Evolutionary conservation across 352 stramenopile genomes (phyloP), one percentile per base, ranked within the genome.

Genomic region (Phytopythium boreale): DNA sequence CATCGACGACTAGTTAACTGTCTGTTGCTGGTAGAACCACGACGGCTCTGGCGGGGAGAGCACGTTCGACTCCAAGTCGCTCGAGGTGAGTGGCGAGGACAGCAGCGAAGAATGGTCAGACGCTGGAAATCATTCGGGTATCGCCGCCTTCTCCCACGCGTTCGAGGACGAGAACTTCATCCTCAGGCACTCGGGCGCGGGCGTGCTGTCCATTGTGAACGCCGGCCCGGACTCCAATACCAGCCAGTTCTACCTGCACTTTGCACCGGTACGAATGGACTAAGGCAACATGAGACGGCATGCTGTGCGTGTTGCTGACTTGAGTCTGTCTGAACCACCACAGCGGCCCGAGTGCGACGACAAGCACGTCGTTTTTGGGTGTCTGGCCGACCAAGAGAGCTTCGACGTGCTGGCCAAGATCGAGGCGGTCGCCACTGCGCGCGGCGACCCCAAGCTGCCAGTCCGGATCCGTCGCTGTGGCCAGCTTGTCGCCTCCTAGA

Each of bases 131-230:
- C 26, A 29, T 29, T 14, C 24, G 31, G 29, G n/a, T 6, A 24
- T 5, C 0, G 11, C 27, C 51, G 36, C 44, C 44, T 57, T 15
- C 1, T 24, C 36, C n/a, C 19, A 49, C 37, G 64, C 59, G 7
- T 99, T 99, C 76, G 67, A 75, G 4, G 96, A 99, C 75, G 90
- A 98, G 71, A 98, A 98, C 71, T 99, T 99, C 67, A 79, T 90
- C 57, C 77, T 98, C 11, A 69, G 67, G 29, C 97, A 99, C 78
- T 82, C 77, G 31, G 79, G 86, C 5, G 68, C 85, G 0, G 95
- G 95, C 22, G 85, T 97, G 19, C 71, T 99, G 17, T 96, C 87
- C 43, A 98, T 98, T 94, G 96, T 88, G 20, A 99, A 99, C 72
- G 80, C 85, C 14, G 97, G 97, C 2, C 88, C 84, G 1, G 77